Percentiles rank a stretch among this genome's conserved stretches.
phyloP scores from a whole-genome alignment of 1,284 basidiomycete genomes.

The Cutaneotrichosporon sp. region DNA sequence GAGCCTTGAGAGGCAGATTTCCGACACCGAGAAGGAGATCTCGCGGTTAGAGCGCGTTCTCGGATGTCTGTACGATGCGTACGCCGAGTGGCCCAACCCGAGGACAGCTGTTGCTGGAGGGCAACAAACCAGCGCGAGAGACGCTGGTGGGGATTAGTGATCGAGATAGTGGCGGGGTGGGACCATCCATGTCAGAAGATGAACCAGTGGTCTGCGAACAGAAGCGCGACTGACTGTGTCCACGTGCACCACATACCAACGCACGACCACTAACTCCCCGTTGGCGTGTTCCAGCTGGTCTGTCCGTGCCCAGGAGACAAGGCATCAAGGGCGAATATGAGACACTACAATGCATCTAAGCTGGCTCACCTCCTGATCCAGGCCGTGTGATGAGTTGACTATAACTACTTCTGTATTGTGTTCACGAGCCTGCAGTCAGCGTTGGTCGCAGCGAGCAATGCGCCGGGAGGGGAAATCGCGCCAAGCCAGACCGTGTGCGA shows the following conservation, averaged over 20 bases:
- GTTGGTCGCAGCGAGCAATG: neutral
- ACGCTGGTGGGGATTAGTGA: neutral
- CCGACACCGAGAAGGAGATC: neutral
- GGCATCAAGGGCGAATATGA: neutral
- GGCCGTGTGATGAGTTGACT: constrained; percentile 5
- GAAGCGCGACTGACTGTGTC: neutral
- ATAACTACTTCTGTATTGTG: constrained; percentile 52
- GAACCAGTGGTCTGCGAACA: neutral
- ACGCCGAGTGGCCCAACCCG: constrained; percentile 16
- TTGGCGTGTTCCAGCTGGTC: neutral
- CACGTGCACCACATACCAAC: neutral
- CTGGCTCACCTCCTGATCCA: neutral
- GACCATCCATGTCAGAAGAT: neutral
- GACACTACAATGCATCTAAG: constrained; percentile 14
- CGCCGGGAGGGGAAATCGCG: neutral
- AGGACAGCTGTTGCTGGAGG: neutral
- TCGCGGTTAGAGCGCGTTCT: constrained; percentile 1
- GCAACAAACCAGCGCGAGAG: neutral
- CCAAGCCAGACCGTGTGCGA: neutral
- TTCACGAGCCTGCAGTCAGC: constrained; percentile 47
- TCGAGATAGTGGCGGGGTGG: neutral
- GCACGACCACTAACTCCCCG: neutral
- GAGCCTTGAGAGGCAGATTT: constrained; percentile 3
- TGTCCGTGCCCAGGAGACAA: neutral
- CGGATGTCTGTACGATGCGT: constrained; percentile 17